phyloP scores from a whole-genome alignment of 1,284 basidiomycete species.

The Hypsizygus ulmarius region DNA sequence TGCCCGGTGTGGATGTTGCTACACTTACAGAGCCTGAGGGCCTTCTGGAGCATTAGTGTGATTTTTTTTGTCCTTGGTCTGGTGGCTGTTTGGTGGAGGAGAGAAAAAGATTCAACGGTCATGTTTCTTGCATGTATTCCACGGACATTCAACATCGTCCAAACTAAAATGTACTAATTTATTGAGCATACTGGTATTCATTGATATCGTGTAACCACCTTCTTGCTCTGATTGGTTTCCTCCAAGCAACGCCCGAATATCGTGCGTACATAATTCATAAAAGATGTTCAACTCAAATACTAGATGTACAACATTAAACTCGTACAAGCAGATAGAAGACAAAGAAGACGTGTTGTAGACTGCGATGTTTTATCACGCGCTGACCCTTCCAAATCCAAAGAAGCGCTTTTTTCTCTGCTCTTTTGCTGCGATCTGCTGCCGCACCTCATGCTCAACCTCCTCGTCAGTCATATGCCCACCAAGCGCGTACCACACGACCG shows the following conservation, averaged over 20 bases:
- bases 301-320: too few relatives aligned
- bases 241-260: too few relatives aligned
- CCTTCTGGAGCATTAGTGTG: constrained; percentile 50
- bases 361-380: too few relatives aligned
- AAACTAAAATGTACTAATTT: constrained; percentile 12
- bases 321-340: too few relatives aligned
- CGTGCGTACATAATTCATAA: too few relatives aligned
- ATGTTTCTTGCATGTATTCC: constrained; percentile 22
- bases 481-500: constrained; percentile 81
- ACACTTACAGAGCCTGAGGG: constrained; percentile 64
- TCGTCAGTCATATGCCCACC: constrained; percentile 68
- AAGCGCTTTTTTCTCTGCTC: constrained; percentile 28
- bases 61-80: background rate
- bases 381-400: constrained; percentile 7
- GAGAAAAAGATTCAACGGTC: constrained; percentile 35
- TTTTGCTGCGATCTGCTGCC: constrained; percentile 54
- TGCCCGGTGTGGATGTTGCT: constrained; percentile 84
- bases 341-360: too few relatives aligned
- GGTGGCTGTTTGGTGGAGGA: background rate
- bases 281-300: too few relatives aligned
- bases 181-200: background rate
- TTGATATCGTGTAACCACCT: too few relatives aligned
- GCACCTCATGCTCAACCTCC: constrained; percentile 74
- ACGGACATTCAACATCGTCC: constrained; percentile 47
- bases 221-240: too few relatives aligned